These are phyloP conservation scores for Sphaerulina vaccinii DNA, from an alignment of 2,329 filamentous ascomycete genomes.

Conservation along the genomic window DNA sequence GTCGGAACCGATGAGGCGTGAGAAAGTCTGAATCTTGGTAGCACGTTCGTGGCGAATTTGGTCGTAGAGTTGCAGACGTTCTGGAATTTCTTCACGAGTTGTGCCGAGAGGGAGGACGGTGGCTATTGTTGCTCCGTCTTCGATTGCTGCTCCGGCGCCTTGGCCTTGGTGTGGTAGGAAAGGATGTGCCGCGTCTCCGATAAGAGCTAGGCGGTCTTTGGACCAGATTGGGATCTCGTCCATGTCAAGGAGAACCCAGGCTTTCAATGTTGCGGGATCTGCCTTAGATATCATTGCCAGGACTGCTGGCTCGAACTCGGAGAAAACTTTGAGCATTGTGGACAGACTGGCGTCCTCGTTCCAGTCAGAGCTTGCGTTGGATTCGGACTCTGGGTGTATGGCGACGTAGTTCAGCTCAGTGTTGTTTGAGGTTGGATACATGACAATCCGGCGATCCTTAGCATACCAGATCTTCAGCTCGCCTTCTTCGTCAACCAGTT, in stretches of 20 bases:
- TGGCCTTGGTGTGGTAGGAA: conserved; percentile 63
- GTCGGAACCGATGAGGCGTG: conserved; percentile 51
- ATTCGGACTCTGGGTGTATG: conserved; percentile 40
- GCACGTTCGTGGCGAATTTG: conserved; percentile 58
- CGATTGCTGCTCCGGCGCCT: conserved; percentile 64
- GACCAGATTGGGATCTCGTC: conserved; percentile 57
- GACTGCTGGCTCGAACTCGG: conserved; percentile 39
- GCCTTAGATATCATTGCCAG: conserved; percentile 42
- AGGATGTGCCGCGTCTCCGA: conserved; percentile 69
- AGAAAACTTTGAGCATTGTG: conserved; percentile 44
- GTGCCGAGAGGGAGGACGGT: conserved; percentile 55
- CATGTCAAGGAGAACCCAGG: conserved; percentile 65
- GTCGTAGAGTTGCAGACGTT: conserved; percentile 58
- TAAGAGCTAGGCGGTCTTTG: conserved; percentile 53
- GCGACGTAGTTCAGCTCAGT: conserved; percentile 48
- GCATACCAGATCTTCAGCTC: conserved; percentile 47
- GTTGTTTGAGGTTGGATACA: conserved; percentile 50
- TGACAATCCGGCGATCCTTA: conserved; percentile 46
- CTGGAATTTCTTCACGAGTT: conserved; percentile 47
- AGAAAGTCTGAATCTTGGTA: conserved; percentile 57
- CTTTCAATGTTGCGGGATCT: conserved; percentile 45
- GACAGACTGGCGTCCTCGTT: conserved; percentile 40
- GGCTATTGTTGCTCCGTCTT: conserved; percentile 62
- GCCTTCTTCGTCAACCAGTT: conserved; percentile 34
- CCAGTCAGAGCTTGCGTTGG: conserved; percentile 32